Conservation (phyloP, 1,284 basidiomycete species). For the Boletus mariae region DNA sequence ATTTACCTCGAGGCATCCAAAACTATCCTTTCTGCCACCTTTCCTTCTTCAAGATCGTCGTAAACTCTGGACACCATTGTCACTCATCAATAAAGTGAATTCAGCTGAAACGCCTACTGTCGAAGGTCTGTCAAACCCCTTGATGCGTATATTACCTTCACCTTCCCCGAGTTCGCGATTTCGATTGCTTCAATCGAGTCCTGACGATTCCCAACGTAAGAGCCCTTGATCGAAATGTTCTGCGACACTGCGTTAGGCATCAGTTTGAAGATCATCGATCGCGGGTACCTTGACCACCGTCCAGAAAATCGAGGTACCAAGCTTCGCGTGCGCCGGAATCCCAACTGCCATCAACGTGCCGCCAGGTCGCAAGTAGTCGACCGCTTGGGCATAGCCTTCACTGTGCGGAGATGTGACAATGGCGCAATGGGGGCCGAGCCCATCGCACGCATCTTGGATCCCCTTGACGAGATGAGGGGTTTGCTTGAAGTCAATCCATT, state of each 20-base stretch:
- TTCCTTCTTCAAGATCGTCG: conserved; percentile 52
- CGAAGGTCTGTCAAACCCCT: conserved; percentile 54
- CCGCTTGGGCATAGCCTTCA: conserved; percentile 65
- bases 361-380: conserved; percentile 62
- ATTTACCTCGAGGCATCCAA: conserved; percentile 43
- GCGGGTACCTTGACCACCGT: conserved; percentile 56
- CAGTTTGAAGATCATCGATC: background rate
- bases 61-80: conserved; percentile 41
- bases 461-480: conserved; percentile 58
- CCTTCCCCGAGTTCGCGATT: conserved; percentile 65
- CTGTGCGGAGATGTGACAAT: conserved; percentile 62
- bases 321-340: conserved; percentile 56
- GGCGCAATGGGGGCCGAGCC: conserved; percentile 72
- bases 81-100: background rate
- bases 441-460: conserved; percentile 63
- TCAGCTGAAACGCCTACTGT: conserved; percentile 36
- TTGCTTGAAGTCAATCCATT: conserved; percentile 78
- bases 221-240: conserved; percentile 66
- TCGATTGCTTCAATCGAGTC: conserved; percentile 72
- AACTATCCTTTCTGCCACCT: conserved; percentile 60
- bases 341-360: conserved; percentile 76
- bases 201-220: conserved; percentile 75
- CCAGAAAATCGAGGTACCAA: conserved; percentile 73
- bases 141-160: conserved; percentile 54
- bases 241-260: conserved; percentile 13